Conservation (phyloP, 495 filamentous ascomycete species). For the Sphaerosporella brunnea region DNA sequence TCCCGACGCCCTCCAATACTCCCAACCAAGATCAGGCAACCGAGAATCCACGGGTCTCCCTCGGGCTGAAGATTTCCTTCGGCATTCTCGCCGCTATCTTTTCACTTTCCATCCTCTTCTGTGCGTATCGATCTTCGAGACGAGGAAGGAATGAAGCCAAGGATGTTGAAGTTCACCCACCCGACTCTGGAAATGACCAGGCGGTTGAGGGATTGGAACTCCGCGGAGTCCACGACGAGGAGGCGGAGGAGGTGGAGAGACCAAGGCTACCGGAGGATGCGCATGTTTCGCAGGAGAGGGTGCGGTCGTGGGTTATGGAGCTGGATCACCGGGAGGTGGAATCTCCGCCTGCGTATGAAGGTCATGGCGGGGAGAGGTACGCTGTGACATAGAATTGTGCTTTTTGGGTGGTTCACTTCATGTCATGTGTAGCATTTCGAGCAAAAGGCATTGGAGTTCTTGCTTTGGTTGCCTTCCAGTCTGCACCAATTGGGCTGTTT, state of each 20-base stretch:
- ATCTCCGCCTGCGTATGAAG: not conserved
- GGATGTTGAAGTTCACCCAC: not conserved
- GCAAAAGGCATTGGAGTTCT: too few species aligned
- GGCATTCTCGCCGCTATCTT: not conserved
- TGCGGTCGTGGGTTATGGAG: not conserved
- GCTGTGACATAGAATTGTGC: too few species aligned
- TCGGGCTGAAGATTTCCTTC: conserved; percentile 4
- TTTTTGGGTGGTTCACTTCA: too few species aligned
- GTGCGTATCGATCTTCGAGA: not conserved
- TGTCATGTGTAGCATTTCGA: too few species aligned
- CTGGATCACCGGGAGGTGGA: not conserved
- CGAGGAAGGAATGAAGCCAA: not conserved
- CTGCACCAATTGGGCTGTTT: too few species aligned
- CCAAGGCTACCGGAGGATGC: not conserved
- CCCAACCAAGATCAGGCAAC: not conserved
- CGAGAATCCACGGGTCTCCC: conserved; percentile 1
- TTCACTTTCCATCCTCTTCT: not conserved
- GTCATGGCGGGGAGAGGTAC: not conserved
- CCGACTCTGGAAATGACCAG: not conserved
- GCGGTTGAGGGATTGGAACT: not conserved
- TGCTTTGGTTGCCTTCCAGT: too few species aligned
- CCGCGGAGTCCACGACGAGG: not conserved
- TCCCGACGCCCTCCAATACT: not conserved
- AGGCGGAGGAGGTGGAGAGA: not conserved
- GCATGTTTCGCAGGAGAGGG: not conserved